phyloP scores from a whole-genome alignment of 2,329 filamentous ascomycete species.

The Curvularia eragrostidis region DNA sequence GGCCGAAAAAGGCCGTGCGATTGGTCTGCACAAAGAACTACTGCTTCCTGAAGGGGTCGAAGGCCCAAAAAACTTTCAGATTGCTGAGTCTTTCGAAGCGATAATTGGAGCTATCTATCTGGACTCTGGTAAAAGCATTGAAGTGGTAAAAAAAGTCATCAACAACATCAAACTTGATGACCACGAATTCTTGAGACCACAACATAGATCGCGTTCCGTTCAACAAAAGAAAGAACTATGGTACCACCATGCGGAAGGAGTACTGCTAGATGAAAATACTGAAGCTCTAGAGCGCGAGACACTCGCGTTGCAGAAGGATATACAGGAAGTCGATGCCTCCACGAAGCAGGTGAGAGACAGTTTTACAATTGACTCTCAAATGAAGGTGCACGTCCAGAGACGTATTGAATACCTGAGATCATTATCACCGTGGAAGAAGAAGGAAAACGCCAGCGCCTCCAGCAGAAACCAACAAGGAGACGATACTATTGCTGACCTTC shows the following conservation, averaged over 20 bases:
- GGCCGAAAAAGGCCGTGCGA: constrained; percentile 3
- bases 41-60: neutral
- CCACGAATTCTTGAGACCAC: constrained; percentile 17
- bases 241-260: neutral
- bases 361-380: neutral
- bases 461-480: neutral
- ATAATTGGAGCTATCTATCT: constrained; percentile 34
- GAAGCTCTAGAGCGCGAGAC: neutral
- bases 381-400: neutral
- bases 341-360: neutral
- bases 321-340: neutral
- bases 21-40: constrained; percentile 20
- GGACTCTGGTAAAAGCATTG: constrained; percentile 22
- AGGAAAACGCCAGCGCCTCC: neutral
- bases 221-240: neutral
- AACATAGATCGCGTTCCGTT: neutral
- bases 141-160: constrained; percentile 20
- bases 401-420: neutral
- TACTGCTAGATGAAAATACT: neutral
- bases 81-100: constrained; percentile 32
- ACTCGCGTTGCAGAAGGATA: neutral
- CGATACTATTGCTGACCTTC: neutral
- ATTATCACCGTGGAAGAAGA: neutral
- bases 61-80: neutral
- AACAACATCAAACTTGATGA: constrained; percentile 15